Percentiles rank a stretch among this genome's conserved stretches.
Conservation (phyloP, 176 grass and related monocot species). For the Neostapfia colusana region DNA sequence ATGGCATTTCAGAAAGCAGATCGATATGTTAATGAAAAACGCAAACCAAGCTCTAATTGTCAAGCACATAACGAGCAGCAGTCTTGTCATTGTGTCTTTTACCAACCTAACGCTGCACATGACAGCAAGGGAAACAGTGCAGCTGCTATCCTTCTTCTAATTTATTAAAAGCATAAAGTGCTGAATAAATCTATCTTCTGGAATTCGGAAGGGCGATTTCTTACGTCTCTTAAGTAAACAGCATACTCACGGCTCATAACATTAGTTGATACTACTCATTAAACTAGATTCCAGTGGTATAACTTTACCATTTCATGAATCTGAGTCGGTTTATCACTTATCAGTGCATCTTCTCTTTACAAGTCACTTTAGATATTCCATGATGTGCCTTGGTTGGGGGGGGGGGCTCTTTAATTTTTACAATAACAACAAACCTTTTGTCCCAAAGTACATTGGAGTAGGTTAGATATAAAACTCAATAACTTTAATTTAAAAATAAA, state of each 20-base stretch:
- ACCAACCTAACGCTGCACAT: neutral
- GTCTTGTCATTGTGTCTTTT: neutral
- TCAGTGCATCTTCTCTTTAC: neutral
- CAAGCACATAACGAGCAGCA: neutral
- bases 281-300: conserved; percentile 9
- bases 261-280: neutral
- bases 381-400: neutral
- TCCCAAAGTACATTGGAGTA: too few relatives aligned
- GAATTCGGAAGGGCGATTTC: neutral
- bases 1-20: conserved; percentile 25
- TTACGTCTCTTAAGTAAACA: neutral
- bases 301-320: neutral
- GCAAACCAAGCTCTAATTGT: neutral
- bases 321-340: neutral
- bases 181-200: conserved; percentile 1
- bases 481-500: too few relatives aligned
- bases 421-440: too few relatives aligned
- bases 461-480: too few relatives aligned
- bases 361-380: conserved; percentile 17
- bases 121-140: too few relatives aligned
- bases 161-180: neutral
- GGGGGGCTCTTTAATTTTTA: conserved; percentile 12
- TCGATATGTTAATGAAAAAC: conserved; percentile 3
- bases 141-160: neutral
- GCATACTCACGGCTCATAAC: neutral